Percentiles rank a stretch among this genome's conserved stretches.
phyloP scores from a whole-genome alignment of 1,284 basidiomycete genomes.

The Melampsora occidentalis region DNA sequence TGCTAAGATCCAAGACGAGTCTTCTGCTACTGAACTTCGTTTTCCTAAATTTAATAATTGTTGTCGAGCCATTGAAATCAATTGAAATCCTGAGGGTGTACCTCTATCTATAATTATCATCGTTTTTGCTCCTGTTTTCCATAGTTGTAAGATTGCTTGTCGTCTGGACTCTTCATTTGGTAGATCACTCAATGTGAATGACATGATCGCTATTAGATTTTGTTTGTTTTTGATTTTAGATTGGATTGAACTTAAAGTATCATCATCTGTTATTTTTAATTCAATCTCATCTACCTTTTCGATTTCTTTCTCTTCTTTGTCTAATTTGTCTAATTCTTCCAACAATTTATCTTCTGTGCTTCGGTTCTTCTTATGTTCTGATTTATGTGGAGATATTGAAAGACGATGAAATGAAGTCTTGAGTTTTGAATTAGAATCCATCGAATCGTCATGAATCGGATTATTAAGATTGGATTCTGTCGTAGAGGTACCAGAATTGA shows the following conservation, averaged over 20 bases:
- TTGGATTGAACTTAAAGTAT: no score
- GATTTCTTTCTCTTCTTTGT: background rate
- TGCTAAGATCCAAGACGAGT: slow-evolving; percentile 38
- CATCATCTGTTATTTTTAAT: no score
- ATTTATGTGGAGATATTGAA: slow-evolving; percentile 23
- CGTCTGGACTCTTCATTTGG: slow-evolving; percentile 32
- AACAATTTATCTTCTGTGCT: background rate
- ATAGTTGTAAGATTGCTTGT: slow-evolving; percentile 20
- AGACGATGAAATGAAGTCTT: slow-evolving; percentile 24
- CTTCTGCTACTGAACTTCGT: background rate
- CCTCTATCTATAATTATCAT: slow-evolving; percentile 77
- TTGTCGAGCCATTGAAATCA: slow-evolving; percentile 77
- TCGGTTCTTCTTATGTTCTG: background rate
- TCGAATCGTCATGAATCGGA: no score
- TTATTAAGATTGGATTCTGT: no score
- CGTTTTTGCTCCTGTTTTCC: slow-evolving; percentile 47
- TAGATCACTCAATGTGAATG: slow-evolving; percentile 37
- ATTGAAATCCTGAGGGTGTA: slow-evolving; percentile 71
- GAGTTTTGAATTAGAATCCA: background rate
- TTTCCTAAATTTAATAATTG: slow-evolving; percentile 69
- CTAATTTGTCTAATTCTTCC: background rate
- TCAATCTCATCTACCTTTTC: background rate
- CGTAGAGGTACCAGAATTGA: background rate
- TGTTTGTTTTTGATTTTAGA: background rate
- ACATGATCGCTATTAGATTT: slow-evolving; percentile 34